Evolutionary conservation across 1,284 basidiomycete genomes (phyloP).

Genomic region (Rhodofomes roseus): DNA sequence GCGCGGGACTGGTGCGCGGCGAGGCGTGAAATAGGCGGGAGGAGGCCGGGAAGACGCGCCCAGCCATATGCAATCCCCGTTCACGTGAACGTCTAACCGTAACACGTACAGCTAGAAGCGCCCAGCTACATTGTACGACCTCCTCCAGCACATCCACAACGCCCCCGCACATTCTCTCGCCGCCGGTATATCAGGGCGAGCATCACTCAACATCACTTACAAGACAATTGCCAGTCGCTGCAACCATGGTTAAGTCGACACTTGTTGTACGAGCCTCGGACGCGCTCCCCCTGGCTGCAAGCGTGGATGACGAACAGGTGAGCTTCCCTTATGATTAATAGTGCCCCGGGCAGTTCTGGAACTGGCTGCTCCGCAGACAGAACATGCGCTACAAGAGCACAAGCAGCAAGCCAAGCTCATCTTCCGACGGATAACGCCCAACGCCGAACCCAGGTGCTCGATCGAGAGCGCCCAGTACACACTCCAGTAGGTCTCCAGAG

Average conservation of each 20-base stretch:
- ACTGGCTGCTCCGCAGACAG: constrained; percentile 56
- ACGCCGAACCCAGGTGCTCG: constrained; percentile 92
- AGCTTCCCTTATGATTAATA: constrained; percentile 17
- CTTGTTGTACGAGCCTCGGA: constrained; percentile 90
- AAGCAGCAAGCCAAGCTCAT: constrained; percentile 98
- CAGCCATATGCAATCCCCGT: background rate
- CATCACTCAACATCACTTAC: background rate
- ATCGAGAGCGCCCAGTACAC: constrained; percentile 96
- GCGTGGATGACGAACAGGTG: constrained; percentile 93
- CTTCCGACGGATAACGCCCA: constrained; percentile 89
- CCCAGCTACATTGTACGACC: background rate
- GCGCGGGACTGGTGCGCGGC: background rate
- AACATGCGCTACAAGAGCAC: constrained; percentile 91
- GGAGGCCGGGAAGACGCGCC: too few species aligned
- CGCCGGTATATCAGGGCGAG: background rate
- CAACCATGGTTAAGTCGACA: constrained; percentile 94
- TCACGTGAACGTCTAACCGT: background rate
- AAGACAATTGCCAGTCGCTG: too few species aligned
- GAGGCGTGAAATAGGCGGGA: background rate
- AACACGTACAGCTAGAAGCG: background rate
- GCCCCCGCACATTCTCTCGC: background rate
- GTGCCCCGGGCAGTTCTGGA: background rate
- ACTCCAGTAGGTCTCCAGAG: constrained; percentile 67
- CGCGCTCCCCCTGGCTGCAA: constrained; percentile 89
- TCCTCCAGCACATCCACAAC: background rate